Base-by-base conservation (phyloP, 2,329 filamentous ascomycete species). In the Paracamarosporium sp. region DNA sequence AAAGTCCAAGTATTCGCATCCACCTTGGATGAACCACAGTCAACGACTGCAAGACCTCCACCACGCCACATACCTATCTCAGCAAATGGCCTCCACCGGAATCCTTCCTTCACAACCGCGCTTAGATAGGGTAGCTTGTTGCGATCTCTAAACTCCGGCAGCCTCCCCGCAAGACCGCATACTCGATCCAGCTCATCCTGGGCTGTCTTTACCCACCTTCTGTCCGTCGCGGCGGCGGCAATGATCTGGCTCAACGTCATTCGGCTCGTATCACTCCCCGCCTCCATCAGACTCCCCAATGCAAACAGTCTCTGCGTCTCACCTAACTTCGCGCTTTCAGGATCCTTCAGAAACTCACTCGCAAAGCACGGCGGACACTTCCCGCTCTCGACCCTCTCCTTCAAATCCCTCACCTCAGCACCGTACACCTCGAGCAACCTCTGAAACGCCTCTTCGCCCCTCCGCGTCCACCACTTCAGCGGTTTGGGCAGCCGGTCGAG, bases 361-460 rank as follows among this genome's bases (percentile, higher is more conserved):
- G 78, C 78, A 25, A 84, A 83, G 24, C 79, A 82, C 0, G 74
- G 64, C 0, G 73, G 76, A 1, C 78, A 70, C 2, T 56, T 63
- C 0, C 79, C 78, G 2, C 73, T 70, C 12, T 62, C 50, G 24
- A 70, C 67, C 25, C 68, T 35, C 48, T 53, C 28, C 58, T 60
- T 53, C 51, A 65, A 33, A 56, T 68, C 44, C 28, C 30, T 25
- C 24, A 61, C 46, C 56, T 75, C 66, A 15, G 62, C 54, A 20
- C 61, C 52, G 56, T 72, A 75, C 2, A 74, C 65, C 11, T 62
- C 62, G 7, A 54, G 24, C 20, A 63, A 45, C 13, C 62, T 65
- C 50, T 64, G 44, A 50, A 64, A 69, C 27, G 55, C 61, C 38
- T 54, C 56, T 31, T 67, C 59, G 3, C 71, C 75, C 12, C 58